Conservation (phyloP, 352 stramenopile species). For the Plasmopara halstedii region DNA sequence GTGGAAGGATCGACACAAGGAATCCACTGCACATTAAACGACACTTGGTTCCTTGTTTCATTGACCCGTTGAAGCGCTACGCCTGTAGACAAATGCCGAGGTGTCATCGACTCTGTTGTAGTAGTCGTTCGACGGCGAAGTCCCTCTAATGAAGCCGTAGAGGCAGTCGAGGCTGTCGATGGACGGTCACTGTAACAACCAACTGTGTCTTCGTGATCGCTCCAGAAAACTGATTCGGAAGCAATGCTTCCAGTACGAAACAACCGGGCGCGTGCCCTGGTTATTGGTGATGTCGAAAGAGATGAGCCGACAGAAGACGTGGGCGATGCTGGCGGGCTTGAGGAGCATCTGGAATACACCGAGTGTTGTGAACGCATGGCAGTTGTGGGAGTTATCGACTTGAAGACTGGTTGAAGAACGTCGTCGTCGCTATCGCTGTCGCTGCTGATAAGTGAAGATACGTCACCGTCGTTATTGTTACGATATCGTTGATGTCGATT, state of each 20-base stretch:
- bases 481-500: slow-evolving; percentile 3
- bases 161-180: slow-evolving; percentile 20
- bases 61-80: slow-evolving; percentile 1
- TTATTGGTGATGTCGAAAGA: slow-evolving; percentile 31
- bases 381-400: slow-evolving; percentile 17
- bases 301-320: slow-evolving; percentile 39
- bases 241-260: slow-evolving; percentile 28
- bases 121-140: slow-evolving; percentile 10
- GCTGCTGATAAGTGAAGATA: slow-evolving; percentile 72
- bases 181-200: slow-evolving; percentile 26
- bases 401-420: slow-evolving; percentile 53
- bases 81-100: slow-evolving; percentile 2
- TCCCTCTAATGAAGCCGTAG: slow-evolving; percentile 18
- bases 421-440: slow-evolving; percentile 72
- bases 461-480: slow-evolving; percentile 45
- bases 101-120: slow-evolving; percentile 5
- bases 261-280: slow-evolving; percentile 8
- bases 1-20: slow-evolving; percentile 49
- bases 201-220: slow-evolving; percentile 22
- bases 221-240: slow-evolving; percentile 26
- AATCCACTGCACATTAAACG: slow-evolving; percentile 31
- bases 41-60: slow-evolving; percentile 3
- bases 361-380: slow-evolving; percentile 5
- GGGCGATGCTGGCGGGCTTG: slow-evolving; percentile 38
- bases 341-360: slow-evolving; percentile 24